Base-by-base conservation (phyloP, 2,329 filamentous ascomycete genomes). In the Zymoseptoria passerinii region DNA sequence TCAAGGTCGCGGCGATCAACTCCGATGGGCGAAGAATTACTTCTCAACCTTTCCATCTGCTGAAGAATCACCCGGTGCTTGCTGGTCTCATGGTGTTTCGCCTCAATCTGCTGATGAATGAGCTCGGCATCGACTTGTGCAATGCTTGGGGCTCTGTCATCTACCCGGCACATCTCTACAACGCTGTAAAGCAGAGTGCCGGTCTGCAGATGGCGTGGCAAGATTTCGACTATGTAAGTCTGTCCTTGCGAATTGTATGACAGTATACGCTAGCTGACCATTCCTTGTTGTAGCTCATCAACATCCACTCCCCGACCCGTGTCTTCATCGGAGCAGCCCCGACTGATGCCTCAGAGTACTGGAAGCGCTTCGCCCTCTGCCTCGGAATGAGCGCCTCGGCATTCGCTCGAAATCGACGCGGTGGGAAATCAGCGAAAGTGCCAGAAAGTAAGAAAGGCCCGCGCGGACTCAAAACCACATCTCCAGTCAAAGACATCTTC, bases 161-260 rank as follows among this genome's bases (percentile, higher is more conserved):
- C n/a, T 58, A 50, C 52, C 51, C 56, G 4, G 56, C 48, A 13
- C 56, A 58, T 48, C 29, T 57, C 18, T 53, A 57, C 50, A 53
- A 53, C 18, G 55, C 55, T 13, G 28, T 28, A 28, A 28, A 40
- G 9, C 53, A 56, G 8, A 56, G 57, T 29, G 57, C 53, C 2
- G 49, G 29, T 2, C 29, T 59, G n/a, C 48, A 56, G 7, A 16
- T n/a, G 4, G 57, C 52, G 16, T 59, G 57, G 53, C 19, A 55
- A 18, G 57, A 59, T 48, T 48, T 55, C 35, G 53, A 59, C 23
- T 59, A 55, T 20, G 16, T 56, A n/a, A 20, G 50, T n/a, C 8
- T 35, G 1, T 4, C 1, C 13, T 35, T 13, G 13, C 8, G 29
- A 8, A 35, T 23, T 23, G 29, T 8, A 35, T 35, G 28, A 35